phyloP scores from a whole-genome alignment of 768 basidiomycete species.

The Suillus sp. region DNA sequence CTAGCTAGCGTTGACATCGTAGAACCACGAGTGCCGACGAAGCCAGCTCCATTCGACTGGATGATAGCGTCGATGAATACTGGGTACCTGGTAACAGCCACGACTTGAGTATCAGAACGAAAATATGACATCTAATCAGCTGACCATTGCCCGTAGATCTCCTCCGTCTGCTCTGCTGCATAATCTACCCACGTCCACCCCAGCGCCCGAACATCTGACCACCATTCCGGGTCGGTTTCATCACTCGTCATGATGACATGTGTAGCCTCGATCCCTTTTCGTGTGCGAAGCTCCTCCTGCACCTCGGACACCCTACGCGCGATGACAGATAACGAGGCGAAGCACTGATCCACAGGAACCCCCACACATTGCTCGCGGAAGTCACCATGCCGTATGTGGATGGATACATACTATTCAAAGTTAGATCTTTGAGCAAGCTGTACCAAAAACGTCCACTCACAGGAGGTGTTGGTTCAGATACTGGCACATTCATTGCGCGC shows the following conservation, averaged over 20 bases:
- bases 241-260: constrained; percentile 69
- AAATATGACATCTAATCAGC: constrained; percentile 14
- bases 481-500: constrained; percentile 41
- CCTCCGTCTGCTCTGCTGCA: constrained; percentile 41
- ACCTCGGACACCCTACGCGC: constrained; percentile 57
- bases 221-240: constrained; percentile 57
- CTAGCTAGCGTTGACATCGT: constrained; percentile 71
- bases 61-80: constrained; percentile 71
- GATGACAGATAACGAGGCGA: constrained; percentile 51
- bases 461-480: constrained; percentile 46
- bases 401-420: constrained; percentile 49
- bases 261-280: constrained; percentile 46
- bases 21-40: constrained; percentile 71
- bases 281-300: constrained; percentile 47
- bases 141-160: constrained; percentile 52
- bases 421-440: constrained; percentile 3
- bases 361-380: constrained; percentile 50
- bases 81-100: constrained; percentile 54
- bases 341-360: constrained; percentile 46
- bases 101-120: constrained; percentile 1
- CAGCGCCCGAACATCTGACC: constrained; percentile 47
- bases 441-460: constrained; percentile 35
- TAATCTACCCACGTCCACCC: constrained; percentile 61
- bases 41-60: constrained; percentile 65
- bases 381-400: constrained; percentile 60